Evolutionary conservation across 2,329 filamentous ascomycete genomes (phyloP), one percentile per base, ranked within the genome.

Genomic region (Diaporthe ampelina): DNA sequence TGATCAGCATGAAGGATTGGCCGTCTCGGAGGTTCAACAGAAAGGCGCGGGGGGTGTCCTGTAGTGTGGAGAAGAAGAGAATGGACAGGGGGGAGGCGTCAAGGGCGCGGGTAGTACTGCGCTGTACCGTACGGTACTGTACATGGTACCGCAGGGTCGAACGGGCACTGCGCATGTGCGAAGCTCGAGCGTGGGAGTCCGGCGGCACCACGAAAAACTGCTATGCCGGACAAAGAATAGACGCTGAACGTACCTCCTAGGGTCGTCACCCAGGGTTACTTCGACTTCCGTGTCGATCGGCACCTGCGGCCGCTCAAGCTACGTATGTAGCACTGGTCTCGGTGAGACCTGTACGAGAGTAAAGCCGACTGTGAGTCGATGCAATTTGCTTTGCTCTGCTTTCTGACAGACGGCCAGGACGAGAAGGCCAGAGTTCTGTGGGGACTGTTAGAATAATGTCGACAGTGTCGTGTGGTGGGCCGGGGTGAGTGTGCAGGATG

Each of bases 1-100:
- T 75, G 74, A 75, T 74, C 71, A 74, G 74, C 74, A 57, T 56
- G 58, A 70, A 65, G 52, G 59, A 73, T 73, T 68, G 72, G 63
- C 73, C 68, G 58, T 72, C 68, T 74, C 73, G 57, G 57, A 61
- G 56, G 48, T 54, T 48, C 57, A 71, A 70, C 48, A 57, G 70
- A 72, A 52, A 65, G 57, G 73, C 58, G 48, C 56, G 67, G 72
- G 67, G 73, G 73, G 26, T 45, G 68, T 35, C 43, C 21, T 35
- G 61, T 61, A 48, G 54, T 68, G 72, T 74, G 73, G 73, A 72
- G 73, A 63, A 63, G 58, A 63, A 70, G 61, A 57, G 56, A 61
- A 52, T 52, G 63, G 40, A 54, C 63, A 58, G 72, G 63, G 63
- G 72, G 40, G 63, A 54, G 40, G 72, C 56, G 54, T 59, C 52